phyloP scores from a whole-genome alignment of 1,284 basidiomycete species.

The Cryptococcus sp. region DNA sequence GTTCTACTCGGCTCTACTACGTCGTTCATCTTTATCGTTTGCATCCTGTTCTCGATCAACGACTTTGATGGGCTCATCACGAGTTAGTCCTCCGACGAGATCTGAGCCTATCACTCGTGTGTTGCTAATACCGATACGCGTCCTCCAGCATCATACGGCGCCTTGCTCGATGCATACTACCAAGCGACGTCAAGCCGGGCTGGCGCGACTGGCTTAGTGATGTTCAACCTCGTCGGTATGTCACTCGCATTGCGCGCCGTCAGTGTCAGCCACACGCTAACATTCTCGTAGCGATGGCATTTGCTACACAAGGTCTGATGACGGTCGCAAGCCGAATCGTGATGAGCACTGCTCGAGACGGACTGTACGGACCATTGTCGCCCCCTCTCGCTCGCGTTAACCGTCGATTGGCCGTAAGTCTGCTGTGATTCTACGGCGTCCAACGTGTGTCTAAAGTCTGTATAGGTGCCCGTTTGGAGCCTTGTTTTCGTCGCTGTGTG shows the following conservation, averaged over 20 bases:
- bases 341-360: constrained; percentile 68
- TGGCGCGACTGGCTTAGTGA: constrained; percentile 61
- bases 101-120: too few relatives aligned
- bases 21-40: constrained; percentile 64
- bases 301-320: constrained; percentile 55
- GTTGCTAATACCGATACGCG: too few relatives aligned
- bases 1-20: constrained; percentile 63
- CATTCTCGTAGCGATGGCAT: constrained; percentile 36
- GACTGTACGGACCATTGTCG: constrained; percentile 61
- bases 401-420: constrained; percentile 31
- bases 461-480: constrained; percentile 59
- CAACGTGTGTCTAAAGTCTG: neutral
- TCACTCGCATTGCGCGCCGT: neutral
- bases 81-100: constrained; percentile 19
- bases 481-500: constrained; percentile 61
- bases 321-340: constrained; percentile 67
- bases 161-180: constrained; percentile 67
- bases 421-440: too few relatives aligned
- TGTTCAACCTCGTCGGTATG: constrained; percentile 47
- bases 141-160: constrained; percentile 57
- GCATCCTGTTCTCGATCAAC: constrained; percentile 65
- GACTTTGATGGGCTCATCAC: constrained; percentile 61
- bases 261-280: neutral
- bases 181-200: constrained; percentile 62
- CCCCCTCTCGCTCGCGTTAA: constrained; percentile 58